Evolutionary conservation across 2,329 filamentous ascomycete genomes (phyloP), one percentile per base, ranked within the genome.

Genomic region (Diaporthe aspalathi): DNA sequence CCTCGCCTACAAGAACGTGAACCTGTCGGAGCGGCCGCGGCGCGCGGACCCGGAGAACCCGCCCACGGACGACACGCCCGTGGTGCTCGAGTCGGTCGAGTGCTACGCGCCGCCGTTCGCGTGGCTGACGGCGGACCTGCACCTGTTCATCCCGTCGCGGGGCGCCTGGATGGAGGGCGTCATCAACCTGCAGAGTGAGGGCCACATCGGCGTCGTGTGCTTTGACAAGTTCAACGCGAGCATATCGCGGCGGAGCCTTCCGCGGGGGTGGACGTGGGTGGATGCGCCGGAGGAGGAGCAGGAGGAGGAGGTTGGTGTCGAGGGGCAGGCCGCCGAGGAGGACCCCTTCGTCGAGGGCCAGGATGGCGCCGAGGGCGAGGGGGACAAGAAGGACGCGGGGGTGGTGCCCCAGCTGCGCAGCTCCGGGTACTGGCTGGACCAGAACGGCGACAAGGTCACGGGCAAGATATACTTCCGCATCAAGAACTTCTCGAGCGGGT

Each of bases 151-250:
- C 40, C 95, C 96, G 0, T 85, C 87, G 67, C 88, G 89, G 56
- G 93, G 93, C 45, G 89, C 91, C 11, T 90, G 88, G 81, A 88
- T 98, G 78, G 91, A 95, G 75, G 96, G 94, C 14, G 91, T 88
- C 75, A 88, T 98, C 70, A 96, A 95, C 77, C 85, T 98, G 38
- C 94, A 97, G 79, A 95, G 92, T 60, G 93, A 96, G 76, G 94
- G 94, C 8, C 94, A 98, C 78, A 87, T 99, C 8, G 95, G 95
- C 24, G 88, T 98, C 3, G 90, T 97, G 14, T 96, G 94, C 80
- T 95, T 94, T 83, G 95, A 95, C 80, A 90, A 94, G 75, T 98
- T 98, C 86, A 97, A 96, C 76, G 93, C 95, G 1, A 94, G 92
- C 53, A 93, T 99, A 72, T 92, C 95, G 76, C 87, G 91, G 27